Percentiles rank a stretch among this genome's conserved stretches.
Evolutionary conservation across 257 asterid genomes (phyloP).

Genomic region (Capsicum chinense): DNA sequence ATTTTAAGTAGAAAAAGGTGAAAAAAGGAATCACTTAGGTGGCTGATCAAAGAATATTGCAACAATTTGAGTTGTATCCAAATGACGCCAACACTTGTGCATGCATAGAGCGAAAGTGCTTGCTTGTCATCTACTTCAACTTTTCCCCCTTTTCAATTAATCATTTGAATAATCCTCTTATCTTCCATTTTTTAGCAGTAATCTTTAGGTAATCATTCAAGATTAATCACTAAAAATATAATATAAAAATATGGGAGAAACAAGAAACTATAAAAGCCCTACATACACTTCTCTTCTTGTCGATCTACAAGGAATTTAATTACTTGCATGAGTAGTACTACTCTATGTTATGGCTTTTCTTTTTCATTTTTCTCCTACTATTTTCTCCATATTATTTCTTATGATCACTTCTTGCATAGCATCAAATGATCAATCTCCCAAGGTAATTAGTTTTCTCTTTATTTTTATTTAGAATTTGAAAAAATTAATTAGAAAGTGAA

Average conservation of each 20-base stretch:
- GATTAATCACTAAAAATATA: not conserved
- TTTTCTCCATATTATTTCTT: slow-evolving; percentile 6
- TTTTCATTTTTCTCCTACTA: slow-evolving; percentile 9
- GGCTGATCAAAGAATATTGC: not conserved
- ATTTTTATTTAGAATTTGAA: not conserved
- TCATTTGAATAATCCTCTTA: not conserved
- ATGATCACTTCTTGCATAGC: not conserved
- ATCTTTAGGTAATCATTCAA: not conserved
- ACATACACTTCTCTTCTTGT: slow-evolving; percentile 10
- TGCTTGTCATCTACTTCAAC: slow-evolving; percentile 25
- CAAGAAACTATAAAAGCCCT: not conserved
- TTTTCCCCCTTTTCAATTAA: not conserved
- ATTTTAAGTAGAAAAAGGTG: not conserved
- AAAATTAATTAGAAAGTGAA: not conserved
- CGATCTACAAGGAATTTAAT: not conserved
- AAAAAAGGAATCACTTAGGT: slow-evolving; percentile 18
- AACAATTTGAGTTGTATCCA: not conserved
- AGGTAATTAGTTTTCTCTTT: slow-evolving; percentile 19
- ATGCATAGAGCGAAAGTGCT: slow-evolving; percentile 3
- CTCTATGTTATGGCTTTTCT: slow-evolving; percentile 32
- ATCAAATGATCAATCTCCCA: slow-evolving; percentile 17
- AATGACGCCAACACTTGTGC: not conserved
- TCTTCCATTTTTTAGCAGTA: not conserved
- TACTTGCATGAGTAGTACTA: not conserved
- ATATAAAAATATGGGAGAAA: not conserved